Evolutionary conservation across 140 eudicot species (phyloP).

Genomic region (Bidens hawaiensis): DNA sequence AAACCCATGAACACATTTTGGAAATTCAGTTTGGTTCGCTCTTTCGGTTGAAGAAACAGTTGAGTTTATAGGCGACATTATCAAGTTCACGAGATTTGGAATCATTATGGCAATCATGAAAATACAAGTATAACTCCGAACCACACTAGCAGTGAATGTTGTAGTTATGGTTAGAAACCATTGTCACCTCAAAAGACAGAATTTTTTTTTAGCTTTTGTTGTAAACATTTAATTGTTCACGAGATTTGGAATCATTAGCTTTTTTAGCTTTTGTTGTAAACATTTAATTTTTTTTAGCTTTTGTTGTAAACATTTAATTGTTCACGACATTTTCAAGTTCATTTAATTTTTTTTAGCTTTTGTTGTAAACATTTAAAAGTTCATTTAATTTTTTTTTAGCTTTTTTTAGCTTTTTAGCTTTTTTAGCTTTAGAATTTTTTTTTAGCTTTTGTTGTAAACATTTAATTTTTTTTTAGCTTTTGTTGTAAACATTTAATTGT

Average conservation of each 20-base stretch:
- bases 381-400: too few species aligned
- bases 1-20: conserved; percentile 20
- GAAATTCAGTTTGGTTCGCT: conserved; percentile 8
- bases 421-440: too few species aligned
- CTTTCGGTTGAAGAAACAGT: neutral
- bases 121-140: conserved; percentile 35
- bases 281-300: too few species aligned
- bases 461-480: neutral
- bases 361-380: neutral
- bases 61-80: conserved; percentile 5
- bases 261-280: too few species aligned
- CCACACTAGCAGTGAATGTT: conserved; percentile 28
- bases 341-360: too few species aligned
- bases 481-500: neutral
- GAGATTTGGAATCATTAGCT: too few species aligned
- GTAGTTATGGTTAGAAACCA: too few species aligned
- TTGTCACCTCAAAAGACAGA: too few species aligned
- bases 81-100: conserved; percentile 10
- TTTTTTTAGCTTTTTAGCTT: too few species aligned
- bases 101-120: conserved; percentile 39
- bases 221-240: too few species aligned
- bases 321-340: neutral
- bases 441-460: neutral
- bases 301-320: neutral
- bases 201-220: neutral